phyloP scores from a whole-genome alignment of 192 early-diverging fungal species.

The Mortierella alpina region DNA sequence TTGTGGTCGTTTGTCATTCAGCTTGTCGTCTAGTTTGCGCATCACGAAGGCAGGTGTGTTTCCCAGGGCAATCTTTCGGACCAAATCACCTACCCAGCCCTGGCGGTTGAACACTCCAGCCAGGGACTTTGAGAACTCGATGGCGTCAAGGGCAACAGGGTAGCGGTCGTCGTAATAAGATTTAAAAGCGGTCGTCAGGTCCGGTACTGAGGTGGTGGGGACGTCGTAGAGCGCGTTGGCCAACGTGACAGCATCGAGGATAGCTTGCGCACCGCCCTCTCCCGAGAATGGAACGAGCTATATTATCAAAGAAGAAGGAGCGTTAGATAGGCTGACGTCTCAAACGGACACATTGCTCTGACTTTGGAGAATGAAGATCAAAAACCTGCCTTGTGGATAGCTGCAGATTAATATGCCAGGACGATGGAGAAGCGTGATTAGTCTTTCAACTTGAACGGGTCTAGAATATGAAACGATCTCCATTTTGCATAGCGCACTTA shows the following conservation, averaged over 20 bases:
- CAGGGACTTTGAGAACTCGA: conserved; percentile 5
- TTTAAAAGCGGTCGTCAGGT: conserved; percentile 11
- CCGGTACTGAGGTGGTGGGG: not conserved
- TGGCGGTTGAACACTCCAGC: conserved; percentile 3
- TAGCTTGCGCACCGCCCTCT: conserved; percentile 28
- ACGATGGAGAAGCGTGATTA: not conserved
- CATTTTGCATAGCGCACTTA: not conserved
- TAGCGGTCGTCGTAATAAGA: conserved; percentile 2
- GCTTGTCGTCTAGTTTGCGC: not conserved
- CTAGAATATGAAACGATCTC: not conserved
- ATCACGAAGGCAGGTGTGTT: not conserved
- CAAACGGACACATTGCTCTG: not conserved
- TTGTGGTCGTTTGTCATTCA: not conserved
- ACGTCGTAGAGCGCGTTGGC: conserved; percentile 19
- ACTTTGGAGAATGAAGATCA: not conserved
- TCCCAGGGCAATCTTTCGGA: conserved; percentile 12
- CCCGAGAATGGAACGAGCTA: conserved; percentile 40
- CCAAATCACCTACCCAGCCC: conserved; percentile 2
- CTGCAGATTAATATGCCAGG: not conserved
- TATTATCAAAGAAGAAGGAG: not conserved
- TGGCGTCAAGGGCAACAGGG: not conserved
- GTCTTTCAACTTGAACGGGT: not conserved
- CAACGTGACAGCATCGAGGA: conserved; percentile 32
- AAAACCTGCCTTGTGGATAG: conserved; percentile 27
- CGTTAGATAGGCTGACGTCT: too few species aligned